Evolutionary conservation across 2,329 filamentous ascomycete species (phyloP).

Genomic region (Westerdykella ornata): DNA sequence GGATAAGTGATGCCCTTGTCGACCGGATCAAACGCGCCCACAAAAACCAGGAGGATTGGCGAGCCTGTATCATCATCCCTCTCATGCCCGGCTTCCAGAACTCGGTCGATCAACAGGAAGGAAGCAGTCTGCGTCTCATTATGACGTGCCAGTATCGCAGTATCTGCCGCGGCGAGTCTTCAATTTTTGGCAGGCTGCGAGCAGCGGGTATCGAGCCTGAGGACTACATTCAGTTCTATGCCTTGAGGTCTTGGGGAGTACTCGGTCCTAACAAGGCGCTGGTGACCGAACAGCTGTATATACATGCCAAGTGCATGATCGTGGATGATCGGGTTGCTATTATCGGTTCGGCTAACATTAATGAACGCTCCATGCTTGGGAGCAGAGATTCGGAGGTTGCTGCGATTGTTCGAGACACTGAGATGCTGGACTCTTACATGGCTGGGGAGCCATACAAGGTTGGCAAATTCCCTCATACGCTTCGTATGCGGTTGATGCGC

Average conservation of each 20-base stretch:
- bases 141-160: slow-evolving; percentile 96
- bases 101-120: slow-evolving; percentile 87
- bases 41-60: slow-evolving; percentile 81
- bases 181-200: slow-evolving; percentile 81
- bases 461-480: slow-evolving; percentile 83
- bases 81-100: slow-evolving; percentile 99
- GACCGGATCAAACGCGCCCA: slow-evolving; percentile 82
- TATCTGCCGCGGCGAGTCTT: slow-evolving; percentile 86
- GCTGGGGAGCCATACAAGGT: slow-evolving; percentile 82
- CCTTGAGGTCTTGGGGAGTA: slow-evolving; percentile 83
- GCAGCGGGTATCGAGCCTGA: slow-evolving; percentile 81
- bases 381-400: slow-evolving; percentile 88
- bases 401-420: slow-evolving; percentile 81
- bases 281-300: slow-evolving; percentile 94
- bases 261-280: slow-evolving; percentile 76
- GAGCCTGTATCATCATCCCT: slow-evolving; percentile 81
- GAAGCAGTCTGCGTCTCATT: slow-evolving; percentile 88
- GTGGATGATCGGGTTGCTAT: slow-evolving; percentile 89
- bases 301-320: slow-evolving; percentile 94
- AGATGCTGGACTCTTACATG: slow-evolving; percentile 91
- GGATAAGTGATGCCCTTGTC: slow-evolving; percentile 89
- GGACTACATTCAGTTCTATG: slow-evolving; percentile 94
- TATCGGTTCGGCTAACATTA: slow-evolving; percentile 97
- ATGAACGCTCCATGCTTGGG: slow-evolving; percentile 92
- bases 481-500: slow-evolving; percentile 89